phyloP scores from a whole-genome alignment of 2,329 filamentous ascomycete genomes.

The Xylariaceae sp. region DNA sequence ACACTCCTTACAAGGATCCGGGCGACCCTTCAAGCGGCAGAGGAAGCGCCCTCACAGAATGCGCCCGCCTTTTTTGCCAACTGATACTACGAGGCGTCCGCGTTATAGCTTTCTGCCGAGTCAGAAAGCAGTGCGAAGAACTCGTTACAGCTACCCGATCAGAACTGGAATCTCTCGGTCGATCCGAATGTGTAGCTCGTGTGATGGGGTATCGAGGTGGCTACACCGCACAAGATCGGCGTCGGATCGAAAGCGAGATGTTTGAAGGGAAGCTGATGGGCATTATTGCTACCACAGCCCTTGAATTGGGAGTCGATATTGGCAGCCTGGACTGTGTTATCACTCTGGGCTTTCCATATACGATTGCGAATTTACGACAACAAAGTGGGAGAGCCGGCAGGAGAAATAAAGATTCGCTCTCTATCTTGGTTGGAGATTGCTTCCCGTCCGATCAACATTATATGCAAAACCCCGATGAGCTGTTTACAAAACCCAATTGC shows the following conservation, averaged over 20 bases:
- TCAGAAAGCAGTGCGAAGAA: slow-evolving; percentile 84
- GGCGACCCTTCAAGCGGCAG: slow-evolving; percentile 81
- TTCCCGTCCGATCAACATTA: slow-evolving; percentile 93
- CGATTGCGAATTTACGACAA: slow-evolving; percentile 88
- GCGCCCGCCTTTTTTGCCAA: slow-evolving; percentile 87
- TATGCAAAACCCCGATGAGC: slow-evolving; percentile 92
- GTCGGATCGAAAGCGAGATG: slow-evolving; percentile 91
- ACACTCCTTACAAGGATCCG: slow-evolving; percentile 90
- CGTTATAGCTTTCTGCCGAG: slow-evolving; percentile 87
- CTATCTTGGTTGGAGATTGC: slow-evolving; percentile 81
- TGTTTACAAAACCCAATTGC: slow-evolving; percentile 87
- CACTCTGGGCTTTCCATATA: slow-evolving; percentile 92
- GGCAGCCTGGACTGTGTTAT: slow-evolving; percentile 90
- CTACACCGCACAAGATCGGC: slow-evolving; percentile 86
- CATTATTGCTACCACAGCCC: slow-evolving; percentile 87
- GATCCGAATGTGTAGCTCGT: slow-evolving; percentile 68
- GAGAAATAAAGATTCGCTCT: slow-evolving; percentile 88
- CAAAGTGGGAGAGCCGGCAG: slow-evolving; percentile 91
- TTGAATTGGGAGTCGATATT: slow-evolving; percentile 94
- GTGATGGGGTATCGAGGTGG: slow-evolving; percentile 96
- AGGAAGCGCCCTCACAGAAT: slow-evolving; percentile 76
- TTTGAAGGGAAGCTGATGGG: slow-evolving; percentile 91
- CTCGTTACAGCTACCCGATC: slow-evolving; percentile 75
- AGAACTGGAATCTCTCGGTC: slow-evolving; percentile 69
- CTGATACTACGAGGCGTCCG: slow-evolving; percentile 83